A percentile compares a stretch with the other conserved stretches of the same genome.
These are phyloP conservation scores for Trichoderma koningii DNA, from an alignment of 2,329 filamentous ascomycete genomes.

Conservation along the genomic window DNA sequence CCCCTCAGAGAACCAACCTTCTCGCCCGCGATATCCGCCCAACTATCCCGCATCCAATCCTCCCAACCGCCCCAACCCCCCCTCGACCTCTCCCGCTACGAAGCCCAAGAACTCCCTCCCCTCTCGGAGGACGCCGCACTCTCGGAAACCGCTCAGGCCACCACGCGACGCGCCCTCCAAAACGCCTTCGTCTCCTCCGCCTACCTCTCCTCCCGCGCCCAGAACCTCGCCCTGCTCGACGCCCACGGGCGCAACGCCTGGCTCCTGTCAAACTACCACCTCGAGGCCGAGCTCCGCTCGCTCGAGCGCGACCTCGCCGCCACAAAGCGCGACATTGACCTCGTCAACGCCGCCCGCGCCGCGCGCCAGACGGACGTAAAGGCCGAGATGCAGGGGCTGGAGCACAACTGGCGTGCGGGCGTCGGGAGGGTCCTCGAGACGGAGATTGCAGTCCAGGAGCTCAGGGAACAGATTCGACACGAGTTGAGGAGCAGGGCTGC, in stretches of 20 bases:
- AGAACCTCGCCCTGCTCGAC: constrained; percentile 72
- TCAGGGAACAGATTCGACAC: constrained; percentile 68
- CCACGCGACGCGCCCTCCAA: constrained; percentile 61
- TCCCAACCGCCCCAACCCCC: constrained; percentile 44
- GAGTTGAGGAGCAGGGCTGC: constrained; percentile 49
- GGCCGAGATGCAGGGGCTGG: constrained; percentile 72
- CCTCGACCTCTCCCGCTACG: constrained; percentile 78
- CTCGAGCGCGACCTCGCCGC: constrained; percentile 75
- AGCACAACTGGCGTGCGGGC: constrained; percentile 77
- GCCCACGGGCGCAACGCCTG: constrained; percentile 86
- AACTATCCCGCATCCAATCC: constrained; percentile 62
- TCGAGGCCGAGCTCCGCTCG: constrained; percentile 66
- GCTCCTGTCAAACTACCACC: constrained; percentile 79
- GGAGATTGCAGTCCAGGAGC: constrained; percentile 76
- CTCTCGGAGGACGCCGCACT: constrained; percentile 1
- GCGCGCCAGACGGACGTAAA: constrained; percentile 68
- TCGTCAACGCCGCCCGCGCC: constrained; percentile 70
- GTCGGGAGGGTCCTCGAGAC: constrained; percentile 82
- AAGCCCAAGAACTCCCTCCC: constrained; percentile 62
- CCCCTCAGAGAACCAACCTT: constrained; percentile 55
- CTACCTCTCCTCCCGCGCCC: constrained; percentile 55
- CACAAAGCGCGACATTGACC: constrained; percentile 68
- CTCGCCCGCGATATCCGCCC: constrained; percentile 65
- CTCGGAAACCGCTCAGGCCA: not conserved
- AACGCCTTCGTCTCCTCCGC: constrained; percentile 52